These are phyloP conservation scores for Annulohypoxylon nitens DNA, from an alignment of 495 filamentous ascomycete genomes.

Conservation along the genomic window DNA sequence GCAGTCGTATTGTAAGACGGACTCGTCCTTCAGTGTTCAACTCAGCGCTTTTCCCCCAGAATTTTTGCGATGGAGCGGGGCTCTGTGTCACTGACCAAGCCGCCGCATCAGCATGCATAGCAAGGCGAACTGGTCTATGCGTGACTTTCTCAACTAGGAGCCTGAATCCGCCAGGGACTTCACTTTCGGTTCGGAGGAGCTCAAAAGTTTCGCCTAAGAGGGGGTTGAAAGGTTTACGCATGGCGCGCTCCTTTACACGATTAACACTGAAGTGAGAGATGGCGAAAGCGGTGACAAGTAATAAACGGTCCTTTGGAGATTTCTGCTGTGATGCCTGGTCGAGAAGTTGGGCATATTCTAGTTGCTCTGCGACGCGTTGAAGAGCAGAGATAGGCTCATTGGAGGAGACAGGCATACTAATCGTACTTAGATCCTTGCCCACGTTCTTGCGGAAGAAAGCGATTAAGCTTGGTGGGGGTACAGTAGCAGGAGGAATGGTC, in stretches of 20 bases:
- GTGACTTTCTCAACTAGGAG: conserved; percentile 93
- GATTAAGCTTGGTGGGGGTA: conserved; percentile 88
- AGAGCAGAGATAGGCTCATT: conserved; percentile 93
- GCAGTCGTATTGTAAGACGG: conserved; percentile 71
- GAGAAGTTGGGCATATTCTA: conserved; percentile 90
- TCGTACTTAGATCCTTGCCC: conserved; percentile 94
- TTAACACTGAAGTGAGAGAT: conserved; percentile 82
- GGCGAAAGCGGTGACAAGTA: conserved; percentile 91
- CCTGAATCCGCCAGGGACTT: conserved; percentile 78
- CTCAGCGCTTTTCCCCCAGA: conserved; percentile 98
- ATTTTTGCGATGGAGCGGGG: conserved; percentile 91
- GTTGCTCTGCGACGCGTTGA: conserved; percentile 86
- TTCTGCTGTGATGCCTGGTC: conserved; percentile 75
- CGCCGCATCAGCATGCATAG: conserved; percentile 88
- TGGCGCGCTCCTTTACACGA: conserved; percentile 87
- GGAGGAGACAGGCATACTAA: conserved; percentile 95
- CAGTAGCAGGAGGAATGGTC: conserved; percentile 77
- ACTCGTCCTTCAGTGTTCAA: conserved; percentile 90
- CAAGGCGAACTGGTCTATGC: conserved; percentile 91
- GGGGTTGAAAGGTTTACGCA: conserved; percentile 98
- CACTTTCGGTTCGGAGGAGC: conserved; percentile 84
- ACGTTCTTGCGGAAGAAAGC: conserved; percentile 97
- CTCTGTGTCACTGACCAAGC: conserved; percentile 88
- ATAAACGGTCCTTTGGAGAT: conserved; percentile 74
- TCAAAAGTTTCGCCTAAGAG: conserved; percentile 97